Base-by-base conservation (phyloP, 257 asterid species). In the Forsythia viridissima region DNA sequence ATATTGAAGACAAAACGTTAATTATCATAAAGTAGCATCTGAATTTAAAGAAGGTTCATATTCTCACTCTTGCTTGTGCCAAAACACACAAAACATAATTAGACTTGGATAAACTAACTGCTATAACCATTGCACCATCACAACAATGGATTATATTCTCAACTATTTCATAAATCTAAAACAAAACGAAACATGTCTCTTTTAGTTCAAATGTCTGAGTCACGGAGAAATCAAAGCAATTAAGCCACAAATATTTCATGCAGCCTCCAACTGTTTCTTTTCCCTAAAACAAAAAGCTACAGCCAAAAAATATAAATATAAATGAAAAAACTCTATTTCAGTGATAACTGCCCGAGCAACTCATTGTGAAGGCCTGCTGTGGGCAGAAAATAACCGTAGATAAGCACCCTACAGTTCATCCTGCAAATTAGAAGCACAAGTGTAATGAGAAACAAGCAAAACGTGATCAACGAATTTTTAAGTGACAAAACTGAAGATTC, bases 341-440 rank as follows among this genome's bases (percentile, higher is more conserved):
- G 57, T 46, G 36, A 21, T 36, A 55, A 80, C 78, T 71, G 84
- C 77, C 75, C 78, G 48, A 43, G 78, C 76, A 30, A 59, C 71
- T 72, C 46, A 4, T 67, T 77, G 48, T 74, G 72, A 44, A 21
- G 77, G 59, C 89, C 79, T 75, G 61, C 71, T 77, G 77, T 51
- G 65, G 55, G 72, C 76, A 66, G 55, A 67, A 82, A 34, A 66
- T 65, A 48, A 67, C 73, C 70, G 8, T n/a, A 18, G 5, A 72
- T 68, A 21, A 48, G 8, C 71, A 78, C 78, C 88, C 88, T 81
- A 93, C 55, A 92, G 91, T 77, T 93, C 98, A 76, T 93, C 98
- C 97, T 93, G 96, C 86, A 83, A 20, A n/a, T 43, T 34, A 16
- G 30, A 57, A 57, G 66, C 66, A 57, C 66, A 30, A 72, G 43